Conservation (phyloP, 306 rosid genomes). For the Fragaria iinumae region DNA sequence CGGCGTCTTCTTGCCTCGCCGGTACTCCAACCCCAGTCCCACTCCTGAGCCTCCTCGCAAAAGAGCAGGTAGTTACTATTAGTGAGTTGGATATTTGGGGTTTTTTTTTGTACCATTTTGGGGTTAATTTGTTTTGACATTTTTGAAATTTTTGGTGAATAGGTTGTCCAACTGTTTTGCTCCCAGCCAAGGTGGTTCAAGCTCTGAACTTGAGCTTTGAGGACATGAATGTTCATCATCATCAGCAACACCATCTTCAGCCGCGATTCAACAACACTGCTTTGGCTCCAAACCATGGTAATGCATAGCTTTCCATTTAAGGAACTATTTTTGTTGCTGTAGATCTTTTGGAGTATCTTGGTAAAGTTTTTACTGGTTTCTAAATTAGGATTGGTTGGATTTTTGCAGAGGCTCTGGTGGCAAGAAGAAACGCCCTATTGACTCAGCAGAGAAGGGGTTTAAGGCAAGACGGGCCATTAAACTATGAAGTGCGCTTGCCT, state of each 20-base stretch:
- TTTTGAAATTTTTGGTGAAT: neutral
- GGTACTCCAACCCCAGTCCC: constrained; percentile 35
- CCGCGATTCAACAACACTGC: constrained; percentile 26
- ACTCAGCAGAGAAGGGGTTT: constrained; percentile 41
- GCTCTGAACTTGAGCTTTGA: constrained; percentile 44
- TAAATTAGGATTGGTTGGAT: neutral
- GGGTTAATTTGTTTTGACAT: neutral
- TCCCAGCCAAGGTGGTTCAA: constrained; percentile 51
- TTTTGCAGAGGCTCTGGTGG: constrained; percentile 44
- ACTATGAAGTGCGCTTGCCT: constrained; percentile 58
- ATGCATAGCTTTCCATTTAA: neutral
- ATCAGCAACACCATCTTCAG: constrained; percentile 24
- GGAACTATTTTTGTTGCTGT: neutral
- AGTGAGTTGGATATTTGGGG: neutral
- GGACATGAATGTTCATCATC: constrained; percentile 23
- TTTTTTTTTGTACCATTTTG: neutral
- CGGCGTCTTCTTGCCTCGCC: constrained; percentile 88
- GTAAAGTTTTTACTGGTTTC: neutral
- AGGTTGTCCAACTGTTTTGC: constrained; percentile 51
- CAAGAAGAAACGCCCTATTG: constrained; percentile 46
- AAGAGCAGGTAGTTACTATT: constrained; percentile 40
- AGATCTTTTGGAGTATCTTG: neutral
- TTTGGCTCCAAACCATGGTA: constrained; percentile 43
- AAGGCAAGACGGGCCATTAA: constrained; percentile 44
- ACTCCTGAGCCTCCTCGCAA: constrained; percentile 45